Evolutionary conservation across 2,329 filamentous ascomycete genomes (phyloP).

Genomic region (Penicillium sp.): DNA sequence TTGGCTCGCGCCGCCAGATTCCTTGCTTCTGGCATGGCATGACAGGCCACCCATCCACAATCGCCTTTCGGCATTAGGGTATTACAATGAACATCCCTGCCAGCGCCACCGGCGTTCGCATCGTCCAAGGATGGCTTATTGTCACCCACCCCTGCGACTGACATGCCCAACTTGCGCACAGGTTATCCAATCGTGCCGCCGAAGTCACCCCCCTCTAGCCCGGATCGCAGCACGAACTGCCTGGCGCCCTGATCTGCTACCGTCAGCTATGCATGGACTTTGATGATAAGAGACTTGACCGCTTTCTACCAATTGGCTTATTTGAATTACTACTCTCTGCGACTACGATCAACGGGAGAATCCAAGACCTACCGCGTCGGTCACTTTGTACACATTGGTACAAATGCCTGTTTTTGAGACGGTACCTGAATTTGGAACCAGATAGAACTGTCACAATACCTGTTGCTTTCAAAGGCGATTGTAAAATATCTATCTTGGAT

Average conservation of each 20-base stretch:
- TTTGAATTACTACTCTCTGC: conserved; percentile 5
- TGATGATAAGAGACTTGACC: conserved; percentile 4
- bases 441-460: too few relatives aligned
- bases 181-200: conserved; percentile 11
- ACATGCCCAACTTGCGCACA: conserved; percentile 6
- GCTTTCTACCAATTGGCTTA: conserved; percentile 7
- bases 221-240: conserved; percentile 3
- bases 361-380: neutral
- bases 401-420: neutral
- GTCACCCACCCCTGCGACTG: conserved; percentile 2
- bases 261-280: conserved; percentile 2
- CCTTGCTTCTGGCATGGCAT: conserved; percentile 13
- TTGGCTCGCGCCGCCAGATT: conserved; percentile 3
- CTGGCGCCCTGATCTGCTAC: conserved; percentile 7
- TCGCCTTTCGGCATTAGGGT: neutral
- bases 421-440: neutral
- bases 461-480: too few relatives aligned
- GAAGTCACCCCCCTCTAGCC: conserved; percentile 4
- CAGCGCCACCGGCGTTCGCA: conserved; percentile 3
- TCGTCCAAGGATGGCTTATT: too few relatives aligned
- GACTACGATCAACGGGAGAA: conserved; percentile 1
- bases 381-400: conserved; percentile 2
- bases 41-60: conserved; percentile 2
- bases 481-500: too few relatives aligned
- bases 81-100: neutral